Evolutionary conservation across 768 basidiomycete species (phyloP), one percentile per base, ranked within the genome.

Genomic region (Hemileccinum rubropunctum): DNA sequence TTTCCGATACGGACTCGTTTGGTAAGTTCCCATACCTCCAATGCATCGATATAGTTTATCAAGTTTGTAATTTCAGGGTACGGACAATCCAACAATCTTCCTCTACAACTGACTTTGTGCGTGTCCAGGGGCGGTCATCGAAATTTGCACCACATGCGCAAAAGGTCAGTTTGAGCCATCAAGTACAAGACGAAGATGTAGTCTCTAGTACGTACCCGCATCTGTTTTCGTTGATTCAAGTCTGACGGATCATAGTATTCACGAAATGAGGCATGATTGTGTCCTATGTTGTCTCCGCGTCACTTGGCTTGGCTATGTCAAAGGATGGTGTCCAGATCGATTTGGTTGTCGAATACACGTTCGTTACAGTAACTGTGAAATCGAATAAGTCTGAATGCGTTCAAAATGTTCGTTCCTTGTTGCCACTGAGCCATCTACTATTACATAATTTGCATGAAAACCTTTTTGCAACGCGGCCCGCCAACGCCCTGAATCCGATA

Each of bases 121-220:
- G 7, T 32, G 14, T 17, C 30, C 26, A 90, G 93, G 94, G 94
- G 2, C 91, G 91, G 67, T 95, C 92, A 23, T 93, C 91, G 62
- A 95, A 94, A 69, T 97, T 97, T 68, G 76, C 83, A 36, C 93
- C 93, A 4, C 90, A 97, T 60, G 91, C 93, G 3, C 94, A 97
- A 69, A 97, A 97, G 67, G 91, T 95, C 54, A 90, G 92, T 48
- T 71, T 95, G 56, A 71, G 71, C 21, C 94, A 95, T 73, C 79
- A 82, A 51, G 88, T 95, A 15, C 84, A 84, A 58, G 91, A 93
- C 57, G 90, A 91, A 63, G 90, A 92, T 64, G 88, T 93, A 11
- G 89, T 92, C 45, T 91, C 90, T 27, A 89, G 91, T 92, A 60
- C 60, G 89, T 79, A 17, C 26, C 28, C 45, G 17, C 17, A 18